Evolutionary conservation across 345 rosid species (phyloP).

Genomic region (Salix viminalis): DNA sequence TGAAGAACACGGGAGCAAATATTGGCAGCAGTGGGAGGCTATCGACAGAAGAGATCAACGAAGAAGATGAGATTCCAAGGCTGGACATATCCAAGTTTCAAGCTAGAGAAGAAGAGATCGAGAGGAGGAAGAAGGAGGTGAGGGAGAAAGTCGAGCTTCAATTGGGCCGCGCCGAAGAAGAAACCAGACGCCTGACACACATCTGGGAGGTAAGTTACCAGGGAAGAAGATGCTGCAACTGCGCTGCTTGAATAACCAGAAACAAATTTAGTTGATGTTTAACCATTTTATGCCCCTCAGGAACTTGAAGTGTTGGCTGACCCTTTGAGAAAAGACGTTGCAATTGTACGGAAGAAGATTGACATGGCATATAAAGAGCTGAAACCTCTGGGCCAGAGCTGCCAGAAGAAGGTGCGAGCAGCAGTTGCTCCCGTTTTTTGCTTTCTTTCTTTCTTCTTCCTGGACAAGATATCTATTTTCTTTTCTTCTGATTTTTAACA

Average conservation of each 20-base stretch:
- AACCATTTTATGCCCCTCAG: constrained; percentile 17
- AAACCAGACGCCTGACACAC: constrained; percentile 56
- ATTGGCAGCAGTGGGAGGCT: constrained; percentile 34
- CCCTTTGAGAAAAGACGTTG: constrained; percentile 80
- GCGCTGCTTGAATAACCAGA: neutral
- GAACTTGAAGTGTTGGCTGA: constrained; percentile 72
- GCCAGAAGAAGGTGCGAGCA: constrained; percentile 63
- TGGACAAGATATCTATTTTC: neutral
- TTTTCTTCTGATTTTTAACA: constrained; percentile 11
- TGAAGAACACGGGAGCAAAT: constrained; percentile 21
- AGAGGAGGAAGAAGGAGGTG: constrained; percentile 65
- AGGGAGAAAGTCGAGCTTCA: constrained; percentile 64
- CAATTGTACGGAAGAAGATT: constrained; percentile 53
- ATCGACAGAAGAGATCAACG: constrained; percentile 50
- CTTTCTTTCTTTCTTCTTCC: neutral
- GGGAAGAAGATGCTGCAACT: neutral
- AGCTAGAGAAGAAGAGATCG: constrained; percentile 80
- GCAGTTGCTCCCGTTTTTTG: neutral
- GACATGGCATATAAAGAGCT: constrained; percentile 61
- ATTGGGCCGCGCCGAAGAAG: constrained; percentile 70
- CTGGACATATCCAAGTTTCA: constrained; percentile 52
- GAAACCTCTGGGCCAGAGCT: constrained; percentile 65
- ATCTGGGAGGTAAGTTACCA: constrained; percentile 59
- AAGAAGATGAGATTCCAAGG: constrained; percentile 47
- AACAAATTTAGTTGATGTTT: no score